Conservation (phyloP, 1,284 basidiomycete species). For the Ceratobasidium sp. region DNA sequence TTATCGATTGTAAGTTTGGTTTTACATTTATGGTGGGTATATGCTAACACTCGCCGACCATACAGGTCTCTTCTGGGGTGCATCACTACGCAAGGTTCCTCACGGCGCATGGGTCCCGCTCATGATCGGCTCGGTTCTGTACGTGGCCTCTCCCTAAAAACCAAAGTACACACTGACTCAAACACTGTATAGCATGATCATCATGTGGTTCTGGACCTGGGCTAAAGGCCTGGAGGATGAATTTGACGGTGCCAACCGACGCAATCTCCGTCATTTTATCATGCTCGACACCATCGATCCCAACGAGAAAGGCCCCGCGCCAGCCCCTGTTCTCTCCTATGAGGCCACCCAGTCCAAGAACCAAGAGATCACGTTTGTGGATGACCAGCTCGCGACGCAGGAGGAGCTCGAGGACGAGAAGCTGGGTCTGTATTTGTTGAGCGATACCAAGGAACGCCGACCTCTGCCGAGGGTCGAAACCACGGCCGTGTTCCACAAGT, state of each 20-base stretch:
- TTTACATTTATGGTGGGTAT: not conserved
- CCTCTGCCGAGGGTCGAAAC: conserved; percentile 59
- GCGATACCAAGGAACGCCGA: conserved; percentile 46
- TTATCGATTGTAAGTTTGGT: conserved; percentile 58
- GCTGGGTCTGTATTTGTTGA: conserved; percentile 28
- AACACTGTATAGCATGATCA: conserved; percentile 50
- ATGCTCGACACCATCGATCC: conserved; percentile 41
- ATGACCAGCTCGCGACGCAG: conserved; percentile 43
- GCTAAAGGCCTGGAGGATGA: conserved; percentile 65
- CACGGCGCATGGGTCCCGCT: conserved; percentile 69
- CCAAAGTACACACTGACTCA: not conserved
- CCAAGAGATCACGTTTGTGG: conserved; percentile 42
- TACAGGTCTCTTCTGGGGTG: conserved; percentile 65
- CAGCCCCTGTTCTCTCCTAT: conserved; percentile 7
- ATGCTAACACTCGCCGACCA: not conserved
- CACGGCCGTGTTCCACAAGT: conserved; percentile 65
- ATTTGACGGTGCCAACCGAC: conserved; percentile 64
- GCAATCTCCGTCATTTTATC: conserved; percentile 63
- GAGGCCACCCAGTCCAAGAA: conserved; percentile 21
- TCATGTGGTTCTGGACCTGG: conserved; percentile 71
- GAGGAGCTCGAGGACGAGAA: conserved; percentile 46
- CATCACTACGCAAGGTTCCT: conserved; percentile 65
- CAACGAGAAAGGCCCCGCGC: conserved; percentile 25
- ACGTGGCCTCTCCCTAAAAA: conserved; percentile 44
- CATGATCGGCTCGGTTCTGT: conserved; percentile 62